Percentiles rank a stretch among this genome's conserved stretches.
These are phyloP conservation scores for Melocanna baccifera DNA, from an alignment of 176 grass and related monocot genomes.

Conservation along the genomic window DNA sequence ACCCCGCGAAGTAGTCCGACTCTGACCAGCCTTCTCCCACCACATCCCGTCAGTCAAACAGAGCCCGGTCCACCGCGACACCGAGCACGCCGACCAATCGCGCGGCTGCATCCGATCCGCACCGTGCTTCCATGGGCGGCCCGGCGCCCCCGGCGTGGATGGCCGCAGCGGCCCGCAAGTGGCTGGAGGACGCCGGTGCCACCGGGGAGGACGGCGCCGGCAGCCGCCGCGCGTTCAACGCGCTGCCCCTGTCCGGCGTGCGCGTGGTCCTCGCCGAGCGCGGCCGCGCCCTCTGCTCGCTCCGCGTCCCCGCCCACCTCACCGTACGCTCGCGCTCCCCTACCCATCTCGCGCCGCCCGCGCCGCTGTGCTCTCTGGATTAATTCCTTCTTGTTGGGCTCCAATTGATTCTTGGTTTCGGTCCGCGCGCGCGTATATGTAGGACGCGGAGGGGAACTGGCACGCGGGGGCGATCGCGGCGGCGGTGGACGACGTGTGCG, in stretches of 20 bases:
- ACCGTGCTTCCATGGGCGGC: conserved; percentile 6
- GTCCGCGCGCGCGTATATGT: background rate
- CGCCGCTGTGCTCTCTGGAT: background rate
- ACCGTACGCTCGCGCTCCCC: conserved; percentile 32
- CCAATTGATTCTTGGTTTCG: background rate
- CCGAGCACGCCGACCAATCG: background rate
- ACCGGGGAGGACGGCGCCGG: background rate
- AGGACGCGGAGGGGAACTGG: conserved; percentile 80
- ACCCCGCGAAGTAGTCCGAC: background rate
- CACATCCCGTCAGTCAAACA: no score
- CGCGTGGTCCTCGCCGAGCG: conserved; percentile 30
- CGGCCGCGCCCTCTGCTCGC: conserved; percentile 51
- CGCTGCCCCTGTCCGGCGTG: conserved; percentile 56
- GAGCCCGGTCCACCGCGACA: background rate
- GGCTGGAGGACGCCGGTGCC: conserved; percentile 61
- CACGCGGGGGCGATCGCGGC: conserved; percentile 72
- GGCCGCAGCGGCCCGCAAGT: conserved; percentile 36
- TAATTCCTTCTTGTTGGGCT: background rate
- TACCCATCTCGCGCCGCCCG: background rate
- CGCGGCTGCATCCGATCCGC: no score
- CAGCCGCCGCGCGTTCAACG: conserved; percentile 49
- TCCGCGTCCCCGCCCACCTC: conserved; percentile 63
- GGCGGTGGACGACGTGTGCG: conserved; percentile 69
- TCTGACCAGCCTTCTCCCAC: background rate
- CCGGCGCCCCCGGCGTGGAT: conserved; percentile 32